phyloP scores from a whole-genome alignment of 2,329 filamentous ascomycete species.

The Calonectria montana region DNA sequence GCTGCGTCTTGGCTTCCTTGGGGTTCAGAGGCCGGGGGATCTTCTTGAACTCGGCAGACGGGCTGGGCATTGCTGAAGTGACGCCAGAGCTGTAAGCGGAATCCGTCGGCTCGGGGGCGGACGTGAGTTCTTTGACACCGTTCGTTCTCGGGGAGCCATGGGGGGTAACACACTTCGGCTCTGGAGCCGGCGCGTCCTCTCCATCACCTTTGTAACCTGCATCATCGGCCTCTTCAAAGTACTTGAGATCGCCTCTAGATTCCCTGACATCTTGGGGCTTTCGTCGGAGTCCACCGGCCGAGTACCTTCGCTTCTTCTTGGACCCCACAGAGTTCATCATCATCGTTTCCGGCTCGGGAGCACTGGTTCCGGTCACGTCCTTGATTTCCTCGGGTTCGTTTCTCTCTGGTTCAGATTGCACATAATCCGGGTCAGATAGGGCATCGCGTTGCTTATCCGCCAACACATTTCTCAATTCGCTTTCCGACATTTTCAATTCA shows the following conservation, averaged over 20 bases:
- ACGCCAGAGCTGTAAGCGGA: conserved; percentile 43
- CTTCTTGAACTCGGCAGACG: conserved; percentile 50
- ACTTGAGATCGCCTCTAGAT: conserved; percentile 83
- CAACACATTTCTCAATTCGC: conserved; percentile 17
- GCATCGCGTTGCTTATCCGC: conserved; percentile 50
- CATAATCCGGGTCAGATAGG: conserved; percentile 40
- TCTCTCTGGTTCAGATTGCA: conserved; percentile 49
- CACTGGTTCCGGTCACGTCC: conserved; percentile 72
- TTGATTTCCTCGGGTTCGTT: conserved; percentile 53
- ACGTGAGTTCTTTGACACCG: conserved; percentile 20
- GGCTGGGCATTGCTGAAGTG: conserved; percentile 52
- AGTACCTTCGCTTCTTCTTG: conserved; percentile 79
- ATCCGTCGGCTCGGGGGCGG: conserved; percentile 47
- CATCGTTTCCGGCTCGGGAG: conserved; percentile 70
- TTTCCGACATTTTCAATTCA: neutral
- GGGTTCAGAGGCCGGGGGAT: conserved; percentile 76
- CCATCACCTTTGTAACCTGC: conserved; percentile 78
- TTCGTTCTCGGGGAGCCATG: conserved; percentile 22
- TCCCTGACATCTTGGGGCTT: conserved; percentile 79
- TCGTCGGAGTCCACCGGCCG: conserved; percentile 82
- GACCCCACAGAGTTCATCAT: conserved; percentile 52
- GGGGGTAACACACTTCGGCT: neutral
- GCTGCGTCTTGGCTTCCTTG: conserved; percentile 77
- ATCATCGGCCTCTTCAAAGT: conserved; percentile 90
- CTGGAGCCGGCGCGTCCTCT: conserved; percentile 29